Base-by-base conservation (phyloP, 2,329 filamentous ascomycete genomes). In the Epichloe sibirici region DNA sequence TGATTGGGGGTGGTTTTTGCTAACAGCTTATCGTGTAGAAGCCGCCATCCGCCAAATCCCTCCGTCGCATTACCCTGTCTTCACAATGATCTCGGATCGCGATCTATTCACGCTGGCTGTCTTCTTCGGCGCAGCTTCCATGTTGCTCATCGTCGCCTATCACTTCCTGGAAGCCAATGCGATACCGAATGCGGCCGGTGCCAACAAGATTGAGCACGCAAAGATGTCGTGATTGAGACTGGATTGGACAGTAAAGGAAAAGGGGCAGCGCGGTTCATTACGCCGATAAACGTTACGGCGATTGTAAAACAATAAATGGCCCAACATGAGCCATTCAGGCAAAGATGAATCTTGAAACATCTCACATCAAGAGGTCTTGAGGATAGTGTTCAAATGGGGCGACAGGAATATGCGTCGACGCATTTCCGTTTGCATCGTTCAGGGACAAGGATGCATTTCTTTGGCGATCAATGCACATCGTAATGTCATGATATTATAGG, bases 91-190 rank as follows among this genome's bases (percentile, higher is more conserved):
- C 67, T 86, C 90, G 67, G 93, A 98, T 81, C 75, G 79, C 68
- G 84, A 93, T 59, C 84, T 98, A 63, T 96, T 97, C 78, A 80
- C 80, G 57, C 81, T 98, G 34, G 90, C 93, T 69, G 83, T 97
- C 68, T 91, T 96, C 69, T 86, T 98, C 55, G 93, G 93, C 73
- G 86, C 83, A 52, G 80, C 84, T 42, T 83, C 91, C 57, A 91
- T 97, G 88, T 75, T 96, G 45, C 78, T 98, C 56, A 96, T 97
- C 59, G 83, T 98, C 34, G 72, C 95, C 31, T 97, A 98, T 72
- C 90, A 97, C 70, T 97, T 94, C 73, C 83, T 98, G 63, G 91
- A 97, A 69, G 81, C 95, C 74, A 97, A 98, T 66, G 81, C 88
- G 37, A 45, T 54, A 25, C 45, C 55, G 9, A 56, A 60, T 13